A percentile compares a stretch with the other conserved stretches of the same genome.
Conservation (phyloP, 208 protist genomes). For the Acanthamoeba sp. region DNA sequence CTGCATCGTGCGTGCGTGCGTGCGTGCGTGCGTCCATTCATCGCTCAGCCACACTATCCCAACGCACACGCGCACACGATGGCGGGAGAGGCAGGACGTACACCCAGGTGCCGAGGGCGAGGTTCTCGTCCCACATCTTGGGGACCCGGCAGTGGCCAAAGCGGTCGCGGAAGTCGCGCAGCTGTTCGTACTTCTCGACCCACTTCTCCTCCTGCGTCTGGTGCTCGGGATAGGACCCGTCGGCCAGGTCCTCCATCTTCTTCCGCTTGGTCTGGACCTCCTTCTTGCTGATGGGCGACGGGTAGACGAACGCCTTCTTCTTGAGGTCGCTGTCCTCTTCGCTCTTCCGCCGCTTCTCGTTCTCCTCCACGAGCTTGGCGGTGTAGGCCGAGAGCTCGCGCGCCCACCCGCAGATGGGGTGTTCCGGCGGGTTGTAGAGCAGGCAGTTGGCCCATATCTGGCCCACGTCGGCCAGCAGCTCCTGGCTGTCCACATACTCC, state of each 20-base stretch:
- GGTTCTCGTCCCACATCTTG: conserved; percentile 12
- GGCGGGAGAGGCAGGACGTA: background rate
- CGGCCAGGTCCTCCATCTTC: background rate
- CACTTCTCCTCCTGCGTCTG: conserved; percentile 1
- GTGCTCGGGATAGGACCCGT: background rate
- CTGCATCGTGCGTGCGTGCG: no score
- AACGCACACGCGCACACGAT: no score
- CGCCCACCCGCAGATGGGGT: background rate
- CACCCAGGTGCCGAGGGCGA: background rate
- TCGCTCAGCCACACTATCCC: no score
- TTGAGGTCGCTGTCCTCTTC: background rate
- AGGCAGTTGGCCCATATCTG: background rate
- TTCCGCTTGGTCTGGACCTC: background rate
- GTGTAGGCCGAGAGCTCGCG: background rate
- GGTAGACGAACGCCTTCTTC: background rate
- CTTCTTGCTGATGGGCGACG: conserved; percentile 10
- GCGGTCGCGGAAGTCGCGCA: background rate
- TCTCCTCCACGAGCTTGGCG: background rate
- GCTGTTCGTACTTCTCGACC: conserved; percentile 28
- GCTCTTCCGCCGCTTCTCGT: background rate
- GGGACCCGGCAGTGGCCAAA: background rate
- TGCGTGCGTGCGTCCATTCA: no score
- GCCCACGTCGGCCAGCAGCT: background rate
- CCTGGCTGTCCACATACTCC: background rate
- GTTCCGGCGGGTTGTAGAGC: background rate